Base-by-base conservation (phyloP, 139 green algal species). In the Nannochloris sp. region DNA sequence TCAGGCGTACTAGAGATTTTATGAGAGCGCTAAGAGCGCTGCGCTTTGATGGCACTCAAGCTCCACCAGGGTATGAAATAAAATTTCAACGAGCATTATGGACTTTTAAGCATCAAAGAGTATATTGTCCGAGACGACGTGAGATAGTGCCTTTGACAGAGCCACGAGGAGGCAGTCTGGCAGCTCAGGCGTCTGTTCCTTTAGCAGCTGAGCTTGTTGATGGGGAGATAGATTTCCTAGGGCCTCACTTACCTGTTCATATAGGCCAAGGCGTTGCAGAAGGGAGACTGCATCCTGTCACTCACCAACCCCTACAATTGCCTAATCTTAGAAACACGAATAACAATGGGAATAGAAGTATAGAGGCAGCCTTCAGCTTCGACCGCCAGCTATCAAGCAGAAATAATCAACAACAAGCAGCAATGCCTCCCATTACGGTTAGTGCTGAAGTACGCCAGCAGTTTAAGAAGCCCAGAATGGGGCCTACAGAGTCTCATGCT, bases 51-150 rank as follows among this genome's bases (percentile, higher is more conserved):
- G 84, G 88, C 47, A 76, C 65, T n/a, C 51, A 64, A 0, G 72
- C 96, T 9, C 92, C 93, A 0, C 55, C 55, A 2, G 82, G 70
- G 29, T 99, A 97, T 64, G 84, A 95, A 61, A 60, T 70, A 6
- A 58, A 64, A 19, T 92, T 97, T 65, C 84, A 95, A 76, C 75
- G 81, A 15, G 92, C 90, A 3, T 37, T 97, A 6, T 95, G 89
- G 85, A 89, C 88, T 7, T 99, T 97, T 79, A 68, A 76, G 32
- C 91, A 99, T 75, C 85, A 94, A 76, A 66, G 85, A 6, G 88
- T 97, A 45, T 97, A 76, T 68, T 92, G 88, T 70, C 70, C 80
- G 0, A 4, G 27, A 0, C 25, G 19, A 0, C 54, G 57, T 4
- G 32, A n/a, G 0, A 19, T 90, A 33, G 75, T 89, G 35, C 83